These are phyloP conservation scores for Pholiota microspora DNA, from an alignment of 768 basidiomycete species.

Conservation along the genomic window DNA sequence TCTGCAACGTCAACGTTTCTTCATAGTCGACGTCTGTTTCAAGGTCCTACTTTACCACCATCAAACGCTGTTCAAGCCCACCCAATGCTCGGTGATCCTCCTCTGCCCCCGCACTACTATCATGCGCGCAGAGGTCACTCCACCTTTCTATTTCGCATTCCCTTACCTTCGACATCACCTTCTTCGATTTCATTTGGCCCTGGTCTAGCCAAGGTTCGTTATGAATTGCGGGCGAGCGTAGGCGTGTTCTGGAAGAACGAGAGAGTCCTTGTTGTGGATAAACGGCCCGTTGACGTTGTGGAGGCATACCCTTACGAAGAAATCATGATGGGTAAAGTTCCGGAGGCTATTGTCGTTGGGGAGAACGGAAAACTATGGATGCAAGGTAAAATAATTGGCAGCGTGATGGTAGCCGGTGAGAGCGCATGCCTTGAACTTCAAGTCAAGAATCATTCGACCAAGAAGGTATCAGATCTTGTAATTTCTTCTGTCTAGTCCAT, in stretches of 20 bases:
- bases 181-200: conserved; percentile 70
- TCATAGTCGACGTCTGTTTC: conserved; percentile 68
- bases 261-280: conserved; percentile 63
- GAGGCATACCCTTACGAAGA: conserved; percentile 45
- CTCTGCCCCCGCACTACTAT: conserved; percentile 63
- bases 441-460: conserved; percentile 79
- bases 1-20: conserved; percentile 79
- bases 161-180: conserved; percentile 64
- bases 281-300: conserved; percentile 60
- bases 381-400: conserved; percentile 64
- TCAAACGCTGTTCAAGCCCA: conserved; percentile 79
- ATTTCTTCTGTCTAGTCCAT: conserved; percentile 4
- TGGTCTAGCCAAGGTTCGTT: conserved; percentile 65
- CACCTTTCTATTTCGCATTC: conserved; percentile 80
- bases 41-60: conserved; percentile 78
- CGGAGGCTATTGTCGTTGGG: conserved; percentile 61
- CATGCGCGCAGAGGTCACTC: conserved; percentile 75
- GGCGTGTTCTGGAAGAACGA: conserved; percentile 78
- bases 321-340: conserved; percentile 33
- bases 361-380: conserved; percentile 82
- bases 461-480: conserved; percentile 52
- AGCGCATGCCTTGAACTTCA: conserved; percentile 72
- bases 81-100: conserved; percentile 54
- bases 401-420: conserved; percentile 63
- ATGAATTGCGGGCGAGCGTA: conserved; percentile 72